These are phyloP conservation scores for Teunomyces cretensis DNA, from an alignment of 805 yeast genomes.

Conservation along the genomic window DNA sequence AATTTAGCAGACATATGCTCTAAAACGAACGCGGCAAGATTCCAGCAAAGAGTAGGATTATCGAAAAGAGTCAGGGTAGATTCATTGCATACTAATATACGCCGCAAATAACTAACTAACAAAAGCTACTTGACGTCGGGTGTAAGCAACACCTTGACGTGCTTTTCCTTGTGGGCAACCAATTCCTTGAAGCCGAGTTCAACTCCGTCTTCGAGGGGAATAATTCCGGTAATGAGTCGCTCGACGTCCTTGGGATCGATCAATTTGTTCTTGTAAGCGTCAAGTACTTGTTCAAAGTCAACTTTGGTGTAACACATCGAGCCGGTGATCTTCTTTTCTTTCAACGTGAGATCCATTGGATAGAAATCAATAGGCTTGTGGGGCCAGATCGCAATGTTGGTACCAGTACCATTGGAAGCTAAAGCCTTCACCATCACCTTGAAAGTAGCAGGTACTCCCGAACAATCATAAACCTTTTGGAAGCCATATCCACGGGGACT, in stretches of 20 bases:
- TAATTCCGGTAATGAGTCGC: neutral
- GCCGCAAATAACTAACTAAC: neutral
- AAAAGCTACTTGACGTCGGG: neutral
- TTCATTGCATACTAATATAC: conserved; percentile 17
- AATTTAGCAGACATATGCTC: conserved; percentile 13
- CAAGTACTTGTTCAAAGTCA: conserved; percentile 5
- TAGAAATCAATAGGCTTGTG: neutral
- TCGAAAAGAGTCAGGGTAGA: conserved; percentile 24
- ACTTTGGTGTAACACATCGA: conserved; percentile 4
- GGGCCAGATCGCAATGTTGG: conserved; percentile 7
- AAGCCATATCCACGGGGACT: neutral
- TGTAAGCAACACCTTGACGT: conserved; percentile 3
- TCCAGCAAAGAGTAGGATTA: conserved; percentile 22
- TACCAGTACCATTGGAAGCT: conserved; percentile 2
- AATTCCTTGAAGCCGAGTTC: conserved; percentile 1
- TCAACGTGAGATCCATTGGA: conserved; percentile 6
- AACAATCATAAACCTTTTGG: conserved; percentile 1
- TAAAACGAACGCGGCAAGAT: conserved; percentile 1
- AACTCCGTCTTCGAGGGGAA: conserved; percentile 1
- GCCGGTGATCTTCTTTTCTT: conserved; percentile 3
- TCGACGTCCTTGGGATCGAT: conserved; percentile 4
- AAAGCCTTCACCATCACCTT: conserved; percentile 1
- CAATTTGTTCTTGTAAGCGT: neutral
- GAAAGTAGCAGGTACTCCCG: conserved; percentile 3
- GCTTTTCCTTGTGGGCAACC: conserved; percentile 5